Conservation (phyloP, 148 eudicot species). For the Chenopodium berlandieri region DNA sequence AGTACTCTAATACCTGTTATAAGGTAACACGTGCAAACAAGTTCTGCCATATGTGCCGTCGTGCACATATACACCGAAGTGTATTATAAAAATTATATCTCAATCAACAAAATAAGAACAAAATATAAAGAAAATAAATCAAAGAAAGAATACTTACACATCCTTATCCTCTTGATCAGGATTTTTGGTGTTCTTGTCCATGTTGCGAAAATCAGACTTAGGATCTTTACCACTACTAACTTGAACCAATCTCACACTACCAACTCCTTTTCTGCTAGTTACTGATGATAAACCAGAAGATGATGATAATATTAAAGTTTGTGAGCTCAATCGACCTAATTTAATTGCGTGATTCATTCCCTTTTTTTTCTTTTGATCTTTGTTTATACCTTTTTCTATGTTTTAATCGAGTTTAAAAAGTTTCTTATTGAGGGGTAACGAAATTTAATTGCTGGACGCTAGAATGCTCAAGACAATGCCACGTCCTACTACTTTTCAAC, state of each 20-base stretch:
- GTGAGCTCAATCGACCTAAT: background rate
- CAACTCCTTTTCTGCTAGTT: background rate
- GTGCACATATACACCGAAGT: too few relatives aligned
- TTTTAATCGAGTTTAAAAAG: background rate
- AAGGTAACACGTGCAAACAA: too few relatives aligned
- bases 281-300: background rate
- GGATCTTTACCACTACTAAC: background rate
- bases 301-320: background rate
- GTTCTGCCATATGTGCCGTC: too few relatives aligned
- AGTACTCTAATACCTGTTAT: too few relatives aligned
- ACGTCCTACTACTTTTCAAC: background rate
- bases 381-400: too few relatives aligned
- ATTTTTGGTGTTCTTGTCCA: constrained; percentile 8
- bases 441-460: background rate
- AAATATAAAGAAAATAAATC: background rate
- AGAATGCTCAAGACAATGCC: background rate
- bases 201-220: background rate
- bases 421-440: background rate
- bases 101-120: background rate
- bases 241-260: constrained; percentile 11
- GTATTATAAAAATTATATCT: too few relatives aligned
- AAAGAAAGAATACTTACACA: constrained; percentile 15
- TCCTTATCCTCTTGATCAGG: constrained; percentile 1
- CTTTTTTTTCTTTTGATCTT: background rate
- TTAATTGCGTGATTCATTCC: constrained; percentile 17